Evolutionary conservation across 805 yeast genomes (phyloP).

Genomic region (Grigorovia yakushimaensis): DNA sequence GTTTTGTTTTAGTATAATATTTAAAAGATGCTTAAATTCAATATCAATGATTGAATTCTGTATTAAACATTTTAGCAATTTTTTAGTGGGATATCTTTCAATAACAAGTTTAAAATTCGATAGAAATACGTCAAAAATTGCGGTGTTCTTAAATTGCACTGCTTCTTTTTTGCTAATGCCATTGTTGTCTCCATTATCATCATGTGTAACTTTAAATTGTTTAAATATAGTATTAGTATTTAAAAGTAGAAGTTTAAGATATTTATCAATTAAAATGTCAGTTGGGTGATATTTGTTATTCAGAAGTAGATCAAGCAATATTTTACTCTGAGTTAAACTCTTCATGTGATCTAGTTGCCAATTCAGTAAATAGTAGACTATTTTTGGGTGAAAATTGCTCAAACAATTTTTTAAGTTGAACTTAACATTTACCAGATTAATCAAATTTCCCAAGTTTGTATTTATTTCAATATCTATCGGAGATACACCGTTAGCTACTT

Average conservation of each 20-base stretch:
- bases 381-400: constrained; percentile 8
- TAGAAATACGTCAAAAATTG: constrained; percentile 11
- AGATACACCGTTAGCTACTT: not conserved
- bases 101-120: constrained; percentile 16
- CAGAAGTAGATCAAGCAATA: constrained; percentile 9
- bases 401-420: constrained; percentile 9
- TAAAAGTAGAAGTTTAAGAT: constrained; percentile 4
- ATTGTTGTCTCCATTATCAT: too few species aligned
- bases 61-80: constrained; percentile 11
- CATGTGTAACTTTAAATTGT: not conserved
- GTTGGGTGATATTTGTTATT: constrained; percentile 9
- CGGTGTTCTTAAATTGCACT: not conserved
- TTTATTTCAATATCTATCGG: not conserved
- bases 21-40: constrained; percentile 14
- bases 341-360: constrained; percentile 7
- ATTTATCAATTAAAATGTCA: constrained; percentile 8
- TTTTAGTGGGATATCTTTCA: constrained; percentile 7
- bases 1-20: not conserved
- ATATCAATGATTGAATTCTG: constrained; percentile 17
- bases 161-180: too few species aligned
- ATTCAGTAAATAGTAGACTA: constrained; percentile 9
- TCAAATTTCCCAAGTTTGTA: not conserved
- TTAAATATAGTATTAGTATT: not conserved
- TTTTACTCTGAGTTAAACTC: constrained; percentile 10
- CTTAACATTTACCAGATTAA: constrained; percentile 2